phyloP scores from a whole-genome alignment of 2,329 filamentous ascomycete species.

The Fusarium sp. region DNA sequence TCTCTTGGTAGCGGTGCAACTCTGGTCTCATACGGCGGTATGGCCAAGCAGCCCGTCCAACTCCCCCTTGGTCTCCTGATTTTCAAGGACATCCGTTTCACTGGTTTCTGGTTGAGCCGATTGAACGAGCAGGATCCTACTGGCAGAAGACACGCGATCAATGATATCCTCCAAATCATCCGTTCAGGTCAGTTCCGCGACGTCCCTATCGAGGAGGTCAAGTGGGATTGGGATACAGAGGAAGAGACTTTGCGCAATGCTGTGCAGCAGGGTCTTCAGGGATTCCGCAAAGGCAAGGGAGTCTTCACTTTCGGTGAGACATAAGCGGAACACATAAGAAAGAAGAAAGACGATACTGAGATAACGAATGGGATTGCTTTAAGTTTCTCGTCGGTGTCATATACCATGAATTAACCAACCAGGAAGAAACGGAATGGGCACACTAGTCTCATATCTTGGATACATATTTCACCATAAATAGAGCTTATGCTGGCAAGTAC shows the following conservation, averaged over 20 bases:
- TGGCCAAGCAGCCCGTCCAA: slow-evolving; percentile 87
- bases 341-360: neutral
- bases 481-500: neutral
- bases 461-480: neutral
- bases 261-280: slow-evolving; percentile 84
- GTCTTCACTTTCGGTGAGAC: slow-evolving; percentile 83
- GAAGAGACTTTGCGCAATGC: slow-evolving; percentile 75
- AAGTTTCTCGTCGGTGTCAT: neutral
- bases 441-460: neutral
- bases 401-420: neutral
- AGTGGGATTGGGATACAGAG: slow-evolving; percentile 85
- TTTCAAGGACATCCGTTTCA: slow-evolving; percentile 89
- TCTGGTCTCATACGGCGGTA: slow-evolving; percentile 94
- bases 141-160: slow-evolving; percentile 82
- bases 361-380: neutral
- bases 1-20: slow-evolving; percentile 74
- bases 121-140: slow-evolving; percentile 83
- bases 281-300: slow-evolving; percentile 88
- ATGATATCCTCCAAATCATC: slow-evolving; percentile 82
- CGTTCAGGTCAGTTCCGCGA: slow-evolving; percentile 82
- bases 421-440: neutral
- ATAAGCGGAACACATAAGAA: slow-evolving; percentile 43
- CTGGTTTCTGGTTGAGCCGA: slow-evolving; percentile 93
- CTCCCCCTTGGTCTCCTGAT: slow-evolving; percentile 88
- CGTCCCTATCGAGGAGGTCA: slow-evolving; percentile 82